Conservation (phyloP, 768 basidiomycete species). For the Kwoniella sp. region DNA sequence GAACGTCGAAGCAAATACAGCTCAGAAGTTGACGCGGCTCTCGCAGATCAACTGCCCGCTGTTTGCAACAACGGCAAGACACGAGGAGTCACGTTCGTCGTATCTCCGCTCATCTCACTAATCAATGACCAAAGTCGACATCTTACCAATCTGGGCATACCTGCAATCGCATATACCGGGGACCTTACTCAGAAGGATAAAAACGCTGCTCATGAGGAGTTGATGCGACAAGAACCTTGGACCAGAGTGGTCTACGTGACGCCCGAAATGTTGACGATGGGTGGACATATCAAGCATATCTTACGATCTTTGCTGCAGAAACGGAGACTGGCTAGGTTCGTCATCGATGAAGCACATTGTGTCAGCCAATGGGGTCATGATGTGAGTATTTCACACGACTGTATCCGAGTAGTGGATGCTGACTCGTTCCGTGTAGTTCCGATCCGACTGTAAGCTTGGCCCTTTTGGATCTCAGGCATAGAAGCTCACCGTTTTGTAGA, state of each 20-base stretch:
- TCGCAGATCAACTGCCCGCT: slow-evolving; percentile 74
- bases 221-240: slow-evolving; percentile 52
- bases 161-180: slow-evolving; percentile 71
- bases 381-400: slow-evolving; percentile 67
- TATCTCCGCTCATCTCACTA: slow-evolving; percentile 89
- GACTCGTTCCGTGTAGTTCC: slow-evolving; percentile 36
- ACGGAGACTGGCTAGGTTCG: slow-evolving; percentile 77
- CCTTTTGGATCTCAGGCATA: background rate
- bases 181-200: slow-evolving; percentile 54
- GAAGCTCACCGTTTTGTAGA: slow-evolving; percentile 43
- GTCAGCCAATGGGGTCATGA: slow-evolving; percentile 90
- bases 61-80: slow-evolving; percentile 73
- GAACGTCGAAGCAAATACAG: background rate
- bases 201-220: slow-evolving; percentile 47
- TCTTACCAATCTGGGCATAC: slow-evolving; percentile 67
- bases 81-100: slow-evolving; percentile 80
- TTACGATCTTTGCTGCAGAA: slow-evolving; percentile 65
- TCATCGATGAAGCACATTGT: slow-evolving; percentile 95
- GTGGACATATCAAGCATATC: slow-evolving; percentile 62
- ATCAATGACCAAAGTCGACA: slow-evolving; percentile 86
- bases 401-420: slow-evolving; percentile 8
- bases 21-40: slow-evolving; percentile 12
- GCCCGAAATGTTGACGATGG: slow-evolving; percentile 81
- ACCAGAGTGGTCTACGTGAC: slow-evolving; percentile 82
- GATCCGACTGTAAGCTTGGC: slow-evolving; percentile 46